A percentile compares a stretch with the other conserved stretches of the same genome.
Evolutionary conservation across 331 rosid genomes (phyloP).

Genomic region (Phaseolus coccineus): DNA sequence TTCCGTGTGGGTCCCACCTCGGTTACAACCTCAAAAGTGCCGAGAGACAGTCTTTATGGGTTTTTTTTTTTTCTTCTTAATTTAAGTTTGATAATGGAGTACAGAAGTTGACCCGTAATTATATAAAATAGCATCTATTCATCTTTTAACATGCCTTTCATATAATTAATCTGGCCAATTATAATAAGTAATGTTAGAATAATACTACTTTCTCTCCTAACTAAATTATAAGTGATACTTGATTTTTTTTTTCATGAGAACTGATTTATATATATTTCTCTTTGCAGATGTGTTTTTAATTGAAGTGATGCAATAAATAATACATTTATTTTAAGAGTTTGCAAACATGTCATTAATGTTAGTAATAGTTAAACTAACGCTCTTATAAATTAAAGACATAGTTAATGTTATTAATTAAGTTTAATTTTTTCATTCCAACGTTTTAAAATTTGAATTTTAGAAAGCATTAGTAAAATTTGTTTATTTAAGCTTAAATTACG

Average conservation of each 20-base stretch:
- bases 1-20: not conserved
- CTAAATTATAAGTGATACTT: no score
- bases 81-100: conserved; percentile 13
- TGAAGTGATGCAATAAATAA: no score
- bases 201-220: no score
- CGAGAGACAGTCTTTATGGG: not conserved
- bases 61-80: not conserved
- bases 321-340: not conserved
- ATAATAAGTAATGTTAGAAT: not conserved
- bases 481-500: no score
- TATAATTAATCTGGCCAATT: not conserved
- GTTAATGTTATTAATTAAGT: not conserved
- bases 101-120: not conserved
- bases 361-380: not conserved
- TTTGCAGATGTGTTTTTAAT: no score
- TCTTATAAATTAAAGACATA: not conserved
- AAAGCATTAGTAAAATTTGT: no score
- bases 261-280: no score
- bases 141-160: not conserved
- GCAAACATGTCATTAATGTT: not conserved
- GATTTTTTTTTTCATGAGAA: no score
- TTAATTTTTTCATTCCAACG: no score
- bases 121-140: not conserved
- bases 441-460: no score
- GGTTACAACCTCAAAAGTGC: not conserved